A percentile compares a stretch with the other conserved stretches of the same genome.
Evolutionary conservation across 225 moss, liverwort and hornwort species (phyloP).

Genomic region (Bryum argenteum): DNA sequence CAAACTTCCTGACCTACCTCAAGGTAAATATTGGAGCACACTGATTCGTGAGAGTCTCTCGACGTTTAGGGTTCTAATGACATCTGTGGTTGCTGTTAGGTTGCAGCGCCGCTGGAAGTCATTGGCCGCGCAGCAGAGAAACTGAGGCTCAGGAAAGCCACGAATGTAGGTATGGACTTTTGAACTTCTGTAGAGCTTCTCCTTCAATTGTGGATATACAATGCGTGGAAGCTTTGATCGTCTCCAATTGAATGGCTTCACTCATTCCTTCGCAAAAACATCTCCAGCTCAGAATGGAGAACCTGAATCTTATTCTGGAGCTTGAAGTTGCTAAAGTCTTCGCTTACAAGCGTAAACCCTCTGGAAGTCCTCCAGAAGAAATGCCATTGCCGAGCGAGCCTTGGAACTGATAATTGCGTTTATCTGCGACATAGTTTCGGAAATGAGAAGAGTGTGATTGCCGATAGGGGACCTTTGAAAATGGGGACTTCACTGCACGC

Average conservation of each 20-base stretch:
- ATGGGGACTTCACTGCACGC: slow-evolving; percentile 11
- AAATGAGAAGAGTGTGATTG: neutral
- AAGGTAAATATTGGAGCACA: slow-evolving; percentile 34
- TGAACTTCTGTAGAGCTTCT: neutral
- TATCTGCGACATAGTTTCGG: neutral
- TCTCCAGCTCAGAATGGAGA: no score
- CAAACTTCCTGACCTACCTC: slow-evolving; percentile 40
- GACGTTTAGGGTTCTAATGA: neutral
- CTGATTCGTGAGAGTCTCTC: neutral
- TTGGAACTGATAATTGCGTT: neutral
- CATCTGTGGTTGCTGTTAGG: slow-evolving; percentile 32
- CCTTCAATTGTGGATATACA: neutral
- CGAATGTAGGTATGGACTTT: slow-evolving; percentile 66
- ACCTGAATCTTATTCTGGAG: no score
- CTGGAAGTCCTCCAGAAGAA: no score
- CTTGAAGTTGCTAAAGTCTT: no score
- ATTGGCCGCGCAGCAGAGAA: slow-evolving; percentile 76
- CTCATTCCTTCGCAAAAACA: neutral
- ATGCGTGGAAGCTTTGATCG: neutral
- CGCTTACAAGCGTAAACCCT: no score
- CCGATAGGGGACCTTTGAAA: neutral
- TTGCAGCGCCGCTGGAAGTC: slow-evolving; percentile 81
- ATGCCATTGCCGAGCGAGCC: neutral
- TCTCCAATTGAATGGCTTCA: neutral
- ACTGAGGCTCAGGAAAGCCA: slow-evolving; percentile 75